Conservation (phyloP, 768 basidiomycete genomes). For the Macrolepiota dolichaula region DNA sequence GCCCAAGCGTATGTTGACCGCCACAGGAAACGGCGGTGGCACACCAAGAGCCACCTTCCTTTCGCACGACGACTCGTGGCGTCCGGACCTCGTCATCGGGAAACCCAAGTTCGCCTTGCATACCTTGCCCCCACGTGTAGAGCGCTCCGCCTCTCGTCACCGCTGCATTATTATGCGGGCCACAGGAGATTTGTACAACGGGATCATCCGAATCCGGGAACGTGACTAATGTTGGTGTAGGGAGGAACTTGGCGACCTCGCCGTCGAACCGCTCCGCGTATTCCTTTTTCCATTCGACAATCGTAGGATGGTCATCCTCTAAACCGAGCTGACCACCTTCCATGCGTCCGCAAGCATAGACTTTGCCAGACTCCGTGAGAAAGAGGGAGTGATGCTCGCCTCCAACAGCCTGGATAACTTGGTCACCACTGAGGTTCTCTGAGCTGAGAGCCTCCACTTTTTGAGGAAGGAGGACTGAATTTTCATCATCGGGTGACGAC, state of each 20-base stretch:
- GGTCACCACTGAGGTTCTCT: constrained; percentile 54
- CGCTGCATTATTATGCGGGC: constrained; percentile 70
- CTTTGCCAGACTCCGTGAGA: constrained; percentile 76
- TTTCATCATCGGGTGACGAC: constrained; percentile 35
- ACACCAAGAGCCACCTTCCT: constrained; percentile 68
- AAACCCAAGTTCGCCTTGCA: constrained; percentile 71
- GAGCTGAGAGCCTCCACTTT: constrained; percentile 64
- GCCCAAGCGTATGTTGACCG: constrained; percentile 73
- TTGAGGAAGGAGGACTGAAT: constrained; percentile 58
- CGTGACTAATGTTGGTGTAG: constrained; percentile 59
- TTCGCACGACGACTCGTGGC: constrained; percentile 66
- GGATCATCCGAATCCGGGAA: constrained; percentile 67
- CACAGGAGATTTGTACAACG: constrained; percentile 62
- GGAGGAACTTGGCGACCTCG: constrained; percentile 52
- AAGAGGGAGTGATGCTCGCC: constrained; percentile 93
- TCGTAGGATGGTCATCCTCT: constrained; percentile 61
- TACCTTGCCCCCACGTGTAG: constrained; percentile 78
- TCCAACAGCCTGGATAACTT: constrained; percentile 70
- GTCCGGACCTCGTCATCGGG: constrained; percentile 59
- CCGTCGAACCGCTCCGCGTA: constrained; percentile 42
- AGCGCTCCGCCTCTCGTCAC: constrained; percentile 64
- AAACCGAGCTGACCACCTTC: constrained; percentile 85
- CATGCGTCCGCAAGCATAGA: constrained; percentile 83
- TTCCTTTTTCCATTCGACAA: constrained; percentile 2
- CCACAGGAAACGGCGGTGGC: constrained; percentile 68